A percentile compares a stretch with the other conserved stretches of the same genome.
Conservation (phyloP, 352 stramenopile genomes). For the Phytophthora pisi region DNA sequence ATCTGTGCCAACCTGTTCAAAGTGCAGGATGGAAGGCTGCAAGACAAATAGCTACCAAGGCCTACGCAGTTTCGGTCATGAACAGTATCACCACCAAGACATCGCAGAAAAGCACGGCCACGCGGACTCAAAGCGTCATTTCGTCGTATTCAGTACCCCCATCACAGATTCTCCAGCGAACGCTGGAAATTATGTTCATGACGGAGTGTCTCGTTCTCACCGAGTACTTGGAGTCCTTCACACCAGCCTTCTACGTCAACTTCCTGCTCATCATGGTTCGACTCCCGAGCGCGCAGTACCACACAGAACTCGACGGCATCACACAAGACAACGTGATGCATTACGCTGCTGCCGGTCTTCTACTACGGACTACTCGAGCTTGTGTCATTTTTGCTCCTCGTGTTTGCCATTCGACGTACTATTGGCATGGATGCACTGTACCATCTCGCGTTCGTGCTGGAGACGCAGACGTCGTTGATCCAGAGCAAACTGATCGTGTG, state of each 20-base stretch:
- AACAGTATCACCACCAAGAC: neutral
- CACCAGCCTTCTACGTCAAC: constrained; percentile 33
- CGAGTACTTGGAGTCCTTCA: constrained; percentile 48
- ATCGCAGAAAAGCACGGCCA: neutral
- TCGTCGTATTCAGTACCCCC: constrained; percentile 1
- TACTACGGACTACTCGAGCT: constrained; percentile 31
- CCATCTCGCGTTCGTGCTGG: constrained; percentile 26
- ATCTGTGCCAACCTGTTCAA: neutral
- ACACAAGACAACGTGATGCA: constrained; percentile 2
- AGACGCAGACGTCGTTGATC: constrained; percentile 22
- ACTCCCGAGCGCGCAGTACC: constrained; percentile 36
- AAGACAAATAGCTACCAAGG: neutral
- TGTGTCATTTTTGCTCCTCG: constrained; percentile 22
- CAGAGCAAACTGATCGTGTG: constrained; percentile 34
- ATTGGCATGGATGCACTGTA: constrained; percentile 25
- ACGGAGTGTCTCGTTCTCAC: constrained; percentile 42
- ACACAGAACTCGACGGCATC: constrained; percentile 33
- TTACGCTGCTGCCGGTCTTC: constrained; percentile 18
- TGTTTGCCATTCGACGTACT: constrained; percentile 4
- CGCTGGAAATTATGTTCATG: constrained; percentile 30
- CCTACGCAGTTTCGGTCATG: neutral
- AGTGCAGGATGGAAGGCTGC: constrained; percentile 3
- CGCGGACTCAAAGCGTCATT: constrained; percentile 1
- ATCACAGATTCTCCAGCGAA: constrained; percentile 13
- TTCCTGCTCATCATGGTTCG: constrained; percentile 27